Percentiles rank a stretch among this genome's conserved stretches.
phyloP scores from a whole-genome alignment of 1,284 basidiomycete species.

The Papiliotrema fonsecae region DNA sequence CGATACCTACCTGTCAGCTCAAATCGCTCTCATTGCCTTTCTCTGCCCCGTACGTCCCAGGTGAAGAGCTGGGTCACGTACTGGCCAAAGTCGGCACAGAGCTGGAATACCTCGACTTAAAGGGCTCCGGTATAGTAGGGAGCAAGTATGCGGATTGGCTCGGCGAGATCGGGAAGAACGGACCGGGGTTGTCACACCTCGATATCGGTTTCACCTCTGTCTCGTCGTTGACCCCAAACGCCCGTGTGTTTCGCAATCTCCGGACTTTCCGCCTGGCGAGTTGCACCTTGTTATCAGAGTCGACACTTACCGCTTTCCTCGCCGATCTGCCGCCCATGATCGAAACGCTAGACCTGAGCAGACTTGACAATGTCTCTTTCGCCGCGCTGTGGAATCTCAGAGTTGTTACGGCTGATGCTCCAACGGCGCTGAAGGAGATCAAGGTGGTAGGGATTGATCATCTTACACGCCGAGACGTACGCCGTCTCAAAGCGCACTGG shows the following conservation, averaged over 20 bases:
- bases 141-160: conserved; percentile 14
- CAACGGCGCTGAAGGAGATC: conserved; percentile 23
- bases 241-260: conserved; percentile 13
- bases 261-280: conserved; percentile 19
- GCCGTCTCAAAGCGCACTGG: conserved; percentile 31
- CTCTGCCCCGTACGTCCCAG: conserved; percentile 17
- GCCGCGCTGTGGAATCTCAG: conserved; percentile 16
- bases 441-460: conserved; percentile 38
- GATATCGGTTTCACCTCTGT: conserved; percentile 32
- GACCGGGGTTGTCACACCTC: conserved; percentile 16
- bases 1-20: conserved; percentile 21
- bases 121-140: conserved; percentile 17
- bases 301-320: conserved; percentile 15
- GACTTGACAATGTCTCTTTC: conserved; percentile 24
- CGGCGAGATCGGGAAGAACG: conserved; percentile 7
- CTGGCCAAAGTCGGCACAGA: conserved; percentile 16
- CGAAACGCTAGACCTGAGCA: conserved; percentile 22
- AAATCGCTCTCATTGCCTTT: conserved; percentile 23
- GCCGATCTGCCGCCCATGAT: conserved; percentile 18
- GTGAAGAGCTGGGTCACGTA: conserved; percentile 12
- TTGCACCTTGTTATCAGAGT: conserved; percentile 16
- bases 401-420: conserved; percentile 9
- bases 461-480: conserved; percentile 32
- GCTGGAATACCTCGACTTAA: conserved; percentile 27
- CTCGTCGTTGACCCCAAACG: not conserved